Evolutionary conservation across 352 stramenopile species (phyloP).

Genomic region (Phytopythium mirpurense): DNA sequence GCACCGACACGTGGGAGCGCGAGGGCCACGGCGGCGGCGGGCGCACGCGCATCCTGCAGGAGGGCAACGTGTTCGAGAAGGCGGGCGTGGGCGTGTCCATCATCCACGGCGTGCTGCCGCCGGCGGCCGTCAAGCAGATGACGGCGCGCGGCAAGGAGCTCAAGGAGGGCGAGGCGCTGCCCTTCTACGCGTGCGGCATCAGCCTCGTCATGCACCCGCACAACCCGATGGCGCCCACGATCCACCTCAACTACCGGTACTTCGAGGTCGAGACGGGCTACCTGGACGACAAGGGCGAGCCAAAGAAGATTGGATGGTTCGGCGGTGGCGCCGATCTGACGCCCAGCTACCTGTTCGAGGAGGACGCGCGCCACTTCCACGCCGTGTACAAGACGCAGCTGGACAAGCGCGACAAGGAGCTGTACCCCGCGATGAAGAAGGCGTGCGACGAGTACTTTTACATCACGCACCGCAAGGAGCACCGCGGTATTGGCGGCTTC

Average conservation of each 20-base stretch:
- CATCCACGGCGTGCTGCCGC: constrained; percentile 94
- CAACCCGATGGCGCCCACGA: constrained; percentile 93
- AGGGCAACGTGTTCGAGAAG: constrained; percentile 97
- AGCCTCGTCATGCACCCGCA: constrained; percentile 97
- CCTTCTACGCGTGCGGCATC: constrained; percentile 96
- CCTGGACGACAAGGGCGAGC: constrained; percentile 72
- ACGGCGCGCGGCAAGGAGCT: constrained; percentile 68
- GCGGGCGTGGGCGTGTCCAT: constrained; percentile 96
- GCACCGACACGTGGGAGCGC: constrained; percentile 93
- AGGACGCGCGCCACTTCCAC: constrained; percentile 97
- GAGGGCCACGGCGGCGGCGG: constrained; percentile 92
- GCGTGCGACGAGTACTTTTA: constrained; percentile 98
- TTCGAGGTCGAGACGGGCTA: constrained; percentile 93
- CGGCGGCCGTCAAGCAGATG: constrained; percentile 82
- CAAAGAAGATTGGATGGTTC: constrained; percentile 91
- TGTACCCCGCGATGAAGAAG: constrained; percentile 96
- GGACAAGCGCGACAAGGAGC: constrained; percentile 91
- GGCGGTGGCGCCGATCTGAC: constrained; percentile 97
- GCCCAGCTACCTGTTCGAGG: constrained; percentile 94
- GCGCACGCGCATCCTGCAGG: constrained; percentile 92
- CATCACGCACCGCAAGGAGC: constrained; percentile 95
- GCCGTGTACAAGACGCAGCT: constrained; percentile 92
- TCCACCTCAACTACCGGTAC: constrained; percentile 98
- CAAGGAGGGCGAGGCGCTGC: constrained; percentile 71
- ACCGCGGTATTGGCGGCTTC: constrained; percentile 95